A percentile compares a stretch with the other conserved stretches of the same genome.
These are phyloP conservation scores for Neurospora intermedia DNA, from an alignment of 495 filamentous ascomycete species.

Conservation along the genomic window DNA sequence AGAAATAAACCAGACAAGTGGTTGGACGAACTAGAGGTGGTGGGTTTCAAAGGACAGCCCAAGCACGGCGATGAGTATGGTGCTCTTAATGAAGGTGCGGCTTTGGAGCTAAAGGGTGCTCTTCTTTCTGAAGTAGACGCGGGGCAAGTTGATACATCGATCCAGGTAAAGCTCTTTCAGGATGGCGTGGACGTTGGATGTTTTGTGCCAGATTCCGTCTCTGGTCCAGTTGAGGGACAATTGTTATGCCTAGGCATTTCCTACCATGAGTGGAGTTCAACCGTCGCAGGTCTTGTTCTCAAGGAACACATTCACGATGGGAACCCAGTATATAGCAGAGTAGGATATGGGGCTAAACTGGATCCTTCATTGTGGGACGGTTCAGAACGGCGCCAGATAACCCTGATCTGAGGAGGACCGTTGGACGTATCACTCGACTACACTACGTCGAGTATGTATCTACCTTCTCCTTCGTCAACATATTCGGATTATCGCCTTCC, in stretches of 20 bases:
- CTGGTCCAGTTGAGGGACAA: not conserved
- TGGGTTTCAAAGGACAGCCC: not conserved
- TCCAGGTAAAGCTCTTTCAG: not conserved
- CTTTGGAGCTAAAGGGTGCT: not conserved
- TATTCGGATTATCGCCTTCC: not conserved
- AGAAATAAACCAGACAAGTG: not conserved
- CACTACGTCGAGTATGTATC: not conserved
- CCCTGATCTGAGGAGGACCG: not conserved
- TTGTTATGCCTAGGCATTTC: not conserved
- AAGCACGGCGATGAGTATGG: not conserved
- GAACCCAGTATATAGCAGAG: not conserved
- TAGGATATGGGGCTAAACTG: rapidly evolving
- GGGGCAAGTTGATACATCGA: too few species aligned
- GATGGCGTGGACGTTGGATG: not conserved
- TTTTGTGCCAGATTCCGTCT: not conserved
- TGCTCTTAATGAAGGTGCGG: not conserved
- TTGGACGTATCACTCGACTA: not conserved
- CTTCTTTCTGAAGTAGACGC: not conserved
- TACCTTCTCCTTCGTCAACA: not conserved
- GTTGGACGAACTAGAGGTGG: not conserved
- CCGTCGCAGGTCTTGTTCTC: not conserved
- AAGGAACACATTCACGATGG: not conserved
- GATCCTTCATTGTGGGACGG: not conserved
- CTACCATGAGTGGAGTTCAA: too few species aligned
- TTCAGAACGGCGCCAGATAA: not conserved